Conservation (phyloP, 164 flowering plant genomes). For the Paratinospora sagittata region DNA sequence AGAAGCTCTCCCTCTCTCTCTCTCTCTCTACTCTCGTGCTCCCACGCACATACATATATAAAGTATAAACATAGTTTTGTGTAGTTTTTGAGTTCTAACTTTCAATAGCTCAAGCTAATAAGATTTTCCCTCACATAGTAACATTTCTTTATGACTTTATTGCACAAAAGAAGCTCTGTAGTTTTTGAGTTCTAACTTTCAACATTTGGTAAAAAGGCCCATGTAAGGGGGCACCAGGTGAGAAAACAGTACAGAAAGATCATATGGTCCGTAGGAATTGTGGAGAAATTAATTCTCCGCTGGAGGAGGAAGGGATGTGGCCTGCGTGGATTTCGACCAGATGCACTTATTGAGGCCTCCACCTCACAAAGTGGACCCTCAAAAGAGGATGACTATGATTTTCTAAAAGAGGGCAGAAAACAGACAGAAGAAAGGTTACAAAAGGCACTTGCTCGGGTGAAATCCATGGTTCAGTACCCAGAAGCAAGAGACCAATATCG, state of each 20-base stretch:
- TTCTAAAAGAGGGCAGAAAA: constrained; percentile 77
- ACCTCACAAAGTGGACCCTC: constrained; percentile 26
- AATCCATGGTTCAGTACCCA: constrained; percentile 93
- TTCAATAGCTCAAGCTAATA: background rate
- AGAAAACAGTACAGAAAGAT: constrained; percentile 70
- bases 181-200: constrained; percentile 8
- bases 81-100: too few species aligned
- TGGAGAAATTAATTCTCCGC: constrained; percentile 89
- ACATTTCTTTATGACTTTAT: background rate
- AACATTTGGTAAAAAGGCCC: constrained; percentile 49
- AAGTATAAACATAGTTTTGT: too few species aligned
- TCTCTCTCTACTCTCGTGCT: too few species aligned
- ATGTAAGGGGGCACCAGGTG: constrained; percentile 96
- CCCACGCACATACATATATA: too few species aligned
- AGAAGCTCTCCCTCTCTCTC: too few species aligned
- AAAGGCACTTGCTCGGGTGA: constrained; percentile 88
- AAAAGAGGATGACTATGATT: constrained; percentile 87
- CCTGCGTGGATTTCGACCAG: constrained; percentile 74
- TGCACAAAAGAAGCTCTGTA: background rate
- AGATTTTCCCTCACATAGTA: background rate
- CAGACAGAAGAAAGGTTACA: constrained; percentile 77
- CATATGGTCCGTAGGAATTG: constrained; percentile 88
- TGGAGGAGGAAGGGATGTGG: constrained; percentile 97
- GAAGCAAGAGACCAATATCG: constrained; percentile 91
- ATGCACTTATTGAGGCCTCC: constrained; percentile 36